These are phyloP conservation scores for Talaromyces sp. DNA, from an alignment of 2,329 filamentous ascomycete species.

Conservation along the genomic window DNA sequence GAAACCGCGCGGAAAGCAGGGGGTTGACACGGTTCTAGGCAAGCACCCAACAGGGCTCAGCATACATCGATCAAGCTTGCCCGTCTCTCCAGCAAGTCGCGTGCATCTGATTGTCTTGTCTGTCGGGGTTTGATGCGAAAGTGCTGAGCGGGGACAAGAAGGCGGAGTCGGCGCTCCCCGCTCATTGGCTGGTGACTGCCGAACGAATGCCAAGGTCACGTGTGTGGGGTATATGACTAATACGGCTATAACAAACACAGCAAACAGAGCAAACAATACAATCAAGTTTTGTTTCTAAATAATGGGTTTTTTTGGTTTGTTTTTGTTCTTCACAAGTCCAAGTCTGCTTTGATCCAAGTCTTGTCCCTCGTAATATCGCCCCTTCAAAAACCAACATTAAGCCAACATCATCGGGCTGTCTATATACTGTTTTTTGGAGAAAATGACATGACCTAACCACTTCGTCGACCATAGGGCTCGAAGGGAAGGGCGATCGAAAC, in stretches of 20 bases:
- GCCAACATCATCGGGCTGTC: not conserved
- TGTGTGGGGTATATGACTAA: not conserved
- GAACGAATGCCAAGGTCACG: not conserved
- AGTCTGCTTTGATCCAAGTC: not conserved
- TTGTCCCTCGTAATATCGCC: not conserved
- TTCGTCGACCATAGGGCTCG: constrained; percentile 13
- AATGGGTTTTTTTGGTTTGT: not conserved
- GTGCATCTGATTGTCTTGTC: not conserved
- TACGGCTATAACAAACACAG: not conserved
- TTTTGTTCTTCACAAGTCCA: not conserved
- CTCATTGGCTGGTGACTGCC: not conserved
- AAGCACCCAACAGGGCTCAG: not conserved
- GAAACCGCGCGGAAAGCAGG: not conserved
- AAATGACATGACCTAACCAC: not conserved
- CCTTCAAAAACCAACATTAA: not conserved
- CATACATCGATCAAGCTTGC: not conserved
- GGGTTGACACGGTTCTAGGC: not conserved
- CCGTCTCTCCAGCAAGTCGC: not conserved
- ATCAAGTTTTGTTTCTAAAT: not conserved
- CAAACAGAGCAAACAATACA: not conserved
- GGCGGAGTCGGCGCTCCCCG: not conserved
- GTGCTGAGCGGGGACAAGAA: not conserved
- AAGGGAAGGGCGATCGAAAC: constrained; percentile 15
- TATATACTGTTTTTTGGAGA: not conserved
- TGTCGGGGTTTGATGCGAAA: not conserved